Evolutionary conservation across 1,139 yeast species (phyloP).

Genomic region (Scheffersomyces titani): DNA sequence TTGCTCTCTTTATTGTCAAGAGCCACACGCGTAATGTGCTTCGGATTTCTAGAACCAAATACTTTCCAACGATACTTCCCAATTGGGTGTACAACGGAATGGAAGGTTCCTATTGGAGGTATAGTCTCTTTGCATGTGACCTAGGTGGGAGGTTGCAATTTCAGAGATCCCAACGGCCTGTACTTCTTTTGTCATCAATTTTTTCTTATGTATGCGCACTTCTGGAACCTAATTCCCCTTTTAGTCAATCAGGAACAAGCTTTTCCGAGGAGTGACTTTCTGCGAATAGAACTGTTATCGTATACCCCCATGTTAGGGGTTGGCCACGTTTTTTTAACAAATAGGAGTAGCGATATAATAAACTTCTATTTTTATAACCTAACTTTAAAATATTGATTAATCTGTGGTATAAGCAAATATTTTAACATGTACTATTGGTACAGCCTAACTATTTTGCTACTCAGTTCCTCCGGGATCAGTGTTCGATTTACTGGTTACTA

Average conservation of each 20-base stretch:
- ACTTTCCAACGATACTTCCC: not conserved
- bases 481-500: no score
- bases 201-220: not conserved
- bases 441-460: no score
- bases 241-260: not conserved
- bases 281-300: not conserved
- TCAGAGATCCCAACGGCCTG: not conserved
- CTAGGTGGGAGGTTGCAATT: not conserved
- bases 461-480: no score
- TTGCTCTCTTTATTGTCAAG: not conserved
- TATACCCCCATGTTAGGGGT: not conserved
- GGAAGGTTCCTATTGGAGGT: not conserved
- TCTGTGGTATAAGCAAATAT: no score
- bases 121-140: not conserved
- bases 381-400: no score
- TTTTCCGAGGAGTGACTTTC: not conserved
- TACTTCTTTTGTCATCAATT: not conserved
- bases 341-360: not conserved
- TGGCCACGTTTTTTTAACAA: not conserved
- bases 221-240: not conserved
- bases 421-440: no score
- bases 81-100: not conserved
- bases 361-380: not conserved
- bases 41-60: not conserved
- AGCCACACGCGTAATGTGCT: not conserved